These are phyloP conservation scores for Fusarium compactum DNA, from an alignment of 2,329 filamentous ascomycete genomes.

Conservation along the genomic window DNA sequence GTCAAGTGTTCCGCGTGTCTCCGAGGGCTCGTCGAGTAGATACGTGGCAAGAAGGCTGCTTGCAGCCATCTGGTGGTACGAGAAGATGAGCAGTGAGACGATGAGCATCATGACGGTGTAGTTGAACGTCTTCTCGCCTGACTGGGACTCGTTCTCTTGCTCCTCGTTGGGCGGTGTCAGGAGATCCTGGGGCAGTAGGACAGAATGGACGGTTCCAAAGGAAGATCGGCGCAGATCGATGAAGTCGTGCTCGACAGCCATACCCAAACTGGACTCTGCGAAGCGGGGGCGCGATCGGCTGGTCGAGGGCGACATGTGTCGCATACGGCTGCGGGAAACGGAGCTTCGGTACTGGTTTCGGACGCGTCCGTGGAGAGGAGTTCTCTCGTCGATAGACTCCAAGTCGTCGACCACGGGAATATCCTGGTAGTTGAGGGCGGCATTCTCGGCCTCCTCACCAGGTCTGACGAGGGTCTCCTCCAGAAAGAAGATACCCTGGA, in stretches of 20 bases:
- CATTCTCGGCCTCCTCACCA: background rate
- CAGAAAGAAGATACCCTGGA: constrained; percentile 73
- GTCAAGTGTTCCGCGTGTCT: constrained; percentile 48
- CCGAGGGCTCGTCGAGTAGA: constrained; percentile 53
- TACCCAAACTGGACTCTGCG: constrained; percentile 39
- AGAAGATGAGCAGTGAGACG: constrained; percentile 55
- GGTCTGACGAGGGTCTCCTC: constrained; percentile 54
- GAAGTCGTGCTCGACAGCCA: constrained; percentile 40
- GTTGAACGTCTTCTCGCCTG: constrained; percentile 51
- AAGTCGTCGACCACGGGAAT: constrained; percentile 37
- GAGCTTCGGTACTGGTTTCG: constrained; percentile 24
- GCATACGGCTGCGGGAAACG: constrained; percentile 21
- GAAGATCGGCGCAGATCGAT: constrained; percentile 50
- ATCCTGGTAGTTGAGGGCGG: constrained; percentile 36
- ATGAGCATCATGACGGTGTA: constrained; percentile 54
- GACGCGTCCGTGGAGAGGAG: constrained; percentile 35
- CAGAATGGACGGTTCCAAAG: constrained; percentile 58
- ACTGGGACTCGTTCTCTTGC: constrained; percentile 22
- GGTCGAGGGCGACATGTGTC: constrained; percentile 32
- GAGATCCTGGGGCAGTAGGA: constrained; percentile 48
- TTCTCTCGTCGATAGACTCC: constrained; percentile 35
- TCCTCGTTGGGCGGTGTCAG: constrained; percentile 32
- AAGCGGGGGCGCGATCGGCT: constrained; percentile 39
- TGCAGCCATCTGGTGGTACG: constrained; percentile 62
- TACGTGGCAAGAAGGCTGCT: constrained; percentile 57